Evolutionary conservation across 2,329 filamentous ascomycete genomes (phyloP).

Genomic region (Tympanopsis confertula): DNA sequence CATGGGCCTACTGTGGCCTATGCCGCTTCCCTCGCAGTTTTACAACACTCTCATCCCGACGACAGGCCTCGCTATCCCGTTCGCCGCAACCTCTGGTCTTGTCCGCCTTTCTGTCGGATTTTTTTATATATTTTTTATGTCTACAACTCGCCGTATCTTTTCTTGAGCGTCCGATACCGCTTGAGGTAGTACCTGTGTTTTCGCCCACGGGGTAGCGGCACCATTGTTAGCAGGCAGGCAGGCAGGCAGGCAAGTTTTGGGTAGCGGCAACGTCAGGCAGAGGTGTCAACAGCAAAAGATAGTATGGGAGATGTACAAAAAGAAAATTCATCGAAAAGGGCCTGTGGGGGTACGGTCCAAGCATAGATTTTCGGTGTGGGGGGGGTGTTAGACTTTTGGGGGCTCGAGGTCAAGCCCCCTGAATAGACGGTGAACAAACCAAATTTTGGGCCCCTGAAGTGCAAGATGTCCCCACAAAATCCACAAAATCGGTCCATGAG

Average conservation of each 20-base stretch:
- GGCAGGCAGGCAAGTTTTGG: neutral
- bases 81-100: no score
- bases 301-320: neutral
- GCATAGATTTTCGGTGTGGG: neutral
- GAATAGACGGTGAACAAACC: no score
- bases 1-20: no score
- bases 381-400: no score
- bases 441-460: neutral
- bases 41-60: no score
- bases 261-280: neutral
- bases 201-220: neutral
- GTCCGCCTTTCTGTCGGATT: no score
- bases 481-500: neutral
- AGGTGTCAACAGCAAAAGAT: neutral
- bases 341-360: neutral
- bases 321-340: neutral
- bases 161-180: slow-evolving; percentile 5
- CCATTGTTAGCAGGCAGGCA: neutral
- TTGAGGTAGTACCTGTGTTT: slow-evolving; percentile 5
- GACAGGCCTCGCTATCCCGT: no score
- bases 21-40: no score
- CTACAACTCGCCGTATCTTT: slow-evolving; percentile 3
- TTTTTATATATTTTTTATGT: no score
- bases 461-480: neutral
- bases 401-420: no score